phyloP scores from a whole-genome alignment of 768 basidiomycete species.

The Paxillus involutus region DNA sequence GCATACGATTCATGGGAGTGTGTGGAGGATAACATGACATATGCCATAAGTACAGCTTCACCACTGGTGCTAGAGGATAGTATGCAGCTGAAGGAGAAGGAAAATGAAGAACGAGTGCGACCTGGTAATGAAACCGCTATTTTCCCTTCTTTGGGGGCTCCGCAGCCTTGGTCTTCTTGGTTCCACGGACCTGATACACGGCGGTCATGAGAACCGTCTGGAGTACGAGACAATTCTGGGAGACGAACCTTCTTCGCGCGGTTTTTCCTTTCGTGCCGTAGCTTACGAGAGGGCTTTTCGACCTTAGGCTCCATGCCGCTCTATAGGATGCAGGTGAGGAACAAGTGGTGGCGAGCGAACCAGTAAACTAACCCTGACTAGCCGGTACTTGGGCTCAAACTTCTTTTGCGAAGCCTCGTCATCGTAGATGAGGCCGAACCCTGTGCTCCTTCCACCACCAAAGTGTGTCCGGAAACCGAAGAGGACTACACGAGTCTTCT shows the following conservation, averaged over 20 bases:
- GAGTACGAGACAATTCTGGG: not conserved
- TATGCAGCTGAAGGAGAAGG: conserved; percentile 19
- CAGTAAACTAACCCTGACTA: conserved; percentile 76
- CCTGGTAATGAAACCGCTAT: conserved; percentile 45
- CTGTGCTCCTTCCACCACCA: conserved; percentile 97
- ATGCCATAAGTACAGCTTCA: conserved; percentile 42
- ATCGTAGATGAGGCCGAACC: conserved; percentile 97
- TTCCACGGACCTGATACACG: conserved; percentile 78
- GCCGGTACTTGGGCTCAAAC: conserved; percentile 95
- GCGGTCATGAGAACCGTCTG: conserved; percentile 13
- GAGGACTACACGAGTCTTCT: conserved; percentile 86
- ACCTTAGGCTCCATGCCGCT: conserved; percentile 72
- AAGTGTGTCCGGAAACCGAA: conserved; percentile 96
- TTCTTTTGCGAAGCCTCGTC: conserved; percentile 92
- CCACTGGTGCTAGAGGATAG: conserved; percentile 34
- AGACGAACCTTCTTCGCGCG: conserved; percentile 91
- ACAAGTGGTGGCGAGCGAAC: not conserved
- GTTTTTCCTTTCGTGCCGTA: conserved; percentile 99
- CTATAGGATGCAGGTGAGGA: conserved; percentile 35
- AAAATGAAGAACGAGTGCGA: conserved; percentile 11
- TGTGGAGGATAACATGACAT: conserved; percentile 31
- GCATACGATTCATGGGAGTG: conserved; percentile 28
- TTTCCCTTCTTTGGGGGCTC: conserved; percentile 93
- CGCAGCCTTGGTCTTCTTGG: conserved; percentile 91
- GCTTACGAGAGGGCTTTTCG: conserved; percentile 91